Conservation (phyloP, 1,284 basidiomycete species). For the Papiliotrema flavescens region DNA sequence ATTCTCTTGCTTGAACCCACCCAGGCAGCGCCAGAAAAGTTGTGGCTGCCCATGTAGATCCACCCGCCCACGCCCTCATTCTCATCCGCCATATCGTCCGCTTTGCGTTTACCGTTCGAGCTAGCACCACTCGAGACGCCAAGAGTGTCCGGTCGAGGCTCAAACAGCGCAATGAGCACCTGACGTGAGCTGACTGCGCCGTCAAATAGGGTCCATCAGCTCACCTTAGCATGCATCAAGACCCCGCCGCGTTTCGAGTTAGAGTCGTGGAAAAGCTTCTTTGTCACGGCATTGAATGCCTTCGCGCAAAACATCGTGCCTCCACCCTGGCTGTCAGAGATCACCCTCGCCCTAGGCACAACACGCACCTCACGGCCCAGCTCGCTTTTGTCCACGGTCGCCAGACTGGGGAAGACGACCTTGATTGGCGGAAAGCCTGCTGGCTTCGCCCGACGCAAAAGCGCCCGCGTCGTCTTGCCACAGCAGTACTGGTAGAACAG, state of each 20-base stretch:
- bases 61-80: conserved; percentile 35
- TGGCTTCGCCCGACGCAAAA: conserved; percentile 22
- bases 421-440: conserved; percentile 37
- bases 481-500: conserved; percentile 35
- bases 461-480: conserved; percentile 22
- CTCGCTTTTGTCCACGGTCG: conserved; percentile 36
- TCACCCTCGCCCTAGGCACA: neutral
- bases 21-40: conserved; percentile 45
- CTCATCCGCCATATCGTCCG: conserved; percentile 19
- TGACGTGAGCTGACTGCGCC: conserved; percentile 14
- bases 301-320: conserved; percentile 47
- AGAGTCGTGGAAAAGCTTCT: conserved; percentile 38
- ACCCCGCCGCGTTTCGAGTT: conserved; percentile 47
- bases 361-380: conserved; percentile 27
- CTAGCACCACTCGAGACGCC: conserved; percentile 7
- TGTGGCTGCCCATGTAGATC: conserved; percentile 46
- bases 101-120: conserved; percentile 28
- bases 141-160: conserved; percentile 24
- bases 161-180: conserved; percentile 42
- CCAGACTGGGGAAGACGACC: conserved; percentile 42
- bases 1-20: conserved; percentile 15
- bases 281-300: conserved; percentile 28
- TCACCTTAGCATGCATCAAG: conserved; percentile 49
- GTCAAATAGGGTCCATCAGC: conserved; percentile 1
- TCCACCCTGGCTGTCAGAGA: conserved; percentile 25